phyloP scores from a whole-genome alignment of 345 rosid genomes.

The Carallia pectinifolia region DNA sequence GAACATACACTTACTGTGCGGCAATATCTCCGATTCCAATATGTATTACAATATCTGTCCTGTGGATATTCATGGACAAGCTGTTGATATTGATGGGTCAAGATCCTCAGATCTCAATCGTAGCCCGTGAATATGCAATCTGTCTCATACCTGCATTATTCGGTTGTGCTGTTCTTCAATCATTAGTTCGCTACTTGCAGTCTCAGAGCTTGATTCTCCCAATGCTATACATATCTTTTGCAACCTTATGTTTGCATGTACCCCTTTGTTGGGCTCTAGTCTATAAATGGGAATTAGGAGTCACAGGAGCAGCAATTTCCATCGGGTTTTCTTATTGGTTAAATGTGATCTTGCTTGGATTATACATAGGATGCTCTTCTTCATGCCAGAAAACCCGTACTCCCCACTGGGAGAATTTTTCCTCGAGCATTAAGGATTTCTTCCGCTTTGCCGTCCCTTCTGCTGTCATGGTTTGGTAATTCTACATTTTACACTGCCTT shows the following conservation, averaged over 20 bases:
- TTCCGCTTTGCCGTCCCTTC: slow-evolving; percentile 45
- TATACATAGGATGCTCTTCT: slow-evolving; percentile 32
- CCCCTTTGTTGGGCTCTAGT: slow-evolving; percentile 42
- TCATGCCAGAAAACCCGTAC: slow-evolving; percentile 39
- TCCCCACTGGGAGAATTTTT: slow-evolving; percentile 18
- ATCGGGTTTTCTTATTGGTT: slow-evolving; percentile 45
- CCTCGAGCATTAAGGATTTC: slow-evolving; percentile 29
- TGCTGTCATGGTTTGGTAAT: slow-evolving; percentile 41
- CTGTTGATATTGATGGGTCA: slow-evolving; percentile 33
- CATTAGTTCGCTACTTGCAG: slow-evolving; percentile 30
- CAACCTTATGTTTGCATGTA: slow-evolving; percentile 27
- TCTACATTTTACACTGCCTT: slow-evolving; percentile 17
- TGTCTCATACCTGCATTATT: slow-evolving; percentile 38
- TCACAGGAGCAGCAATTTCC: slow-evolving; percentile 44
- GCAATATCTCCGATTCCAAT: slow-evolving; percentile 26
- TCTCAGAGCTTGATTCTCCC: slow-evolving; percentile 38
- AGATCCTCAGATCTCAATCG: slow-evolving; percentile 39
- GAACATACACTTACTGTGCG: slow-evolving; percentile 40
- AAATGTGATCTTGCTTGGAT: slow-evolving; percentile 33
- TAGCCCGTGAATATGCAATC: slow-evolving; percentile 34
- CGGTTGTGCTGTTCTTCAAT: slow-evolving; percentile 27
- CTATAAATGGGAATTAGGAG: slow-evolving; percentile 31
- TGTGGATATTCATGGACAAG: slow-evolving; percentile 52
- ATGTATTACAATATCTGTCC: slow-evolving; percentile 39
- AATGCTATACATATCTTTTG: slow-evolving; percentile 27